Evolutionary conservation across 768 basidiomycete genomes (phyloP).

Genomic region (Russula earlei): DNA sequence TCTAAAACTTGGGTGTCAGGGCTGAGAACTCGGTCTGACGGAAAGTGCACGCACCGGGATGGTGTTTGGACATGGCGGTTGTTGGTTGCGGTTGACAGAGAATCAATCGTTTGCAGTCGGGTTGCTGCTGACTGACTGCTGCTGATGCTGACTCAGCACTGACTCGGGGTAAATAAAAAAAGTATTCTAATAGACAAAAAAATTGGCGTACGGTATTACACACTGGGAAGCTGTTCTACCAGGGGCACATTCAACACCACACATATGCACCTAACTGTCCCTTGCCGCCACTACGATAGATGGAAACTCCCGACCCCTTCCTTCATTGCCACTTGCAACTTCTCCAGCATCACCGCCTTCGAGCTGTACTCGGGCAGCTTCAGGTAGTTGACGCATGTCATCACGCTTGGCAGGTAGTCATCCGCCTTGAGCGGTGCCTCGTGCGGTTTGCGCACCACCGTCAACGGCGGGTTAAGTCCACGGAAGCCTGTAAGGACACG

Average conservation of each 20-base stretch:
- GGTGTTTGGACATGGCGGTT: slow-evolving; percentile 29
- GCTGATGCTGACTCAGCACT: slow-evolving; percentile 12
- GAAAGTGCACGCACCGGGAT: slow-evolving; percentile 24
- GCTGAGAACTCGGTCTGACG: not conserved
- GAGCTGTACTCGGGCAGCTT: slow-evolving; percentile 95
- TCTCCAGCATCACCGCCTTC: slow-evolving; percentile 75
- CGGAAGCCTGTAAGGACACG: slow-evolving; percentile 64
- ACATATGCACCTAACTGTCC: not conserved
- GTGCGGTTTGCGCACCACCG: slow-evolving; percentile 94
- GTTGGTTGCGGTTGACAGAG: not conserved
- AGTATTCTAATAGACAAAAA: not conserved
- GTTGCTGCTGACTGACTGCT: not conserved
- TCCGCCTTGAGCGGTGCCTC: slow-evolving; percentile 86
- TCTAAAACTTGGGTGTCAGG: slow-evolving; percentile 37
- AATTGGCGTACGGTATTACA: slow-evolving; percentile 4
- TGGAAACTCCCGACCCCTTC: slow-evolving; percentile 98
- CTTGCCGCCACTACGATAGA: slow-evolving; percentile 71
- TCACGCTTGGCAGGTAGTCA: slow-evolving; percentile 92
- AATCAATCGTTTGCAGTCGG: too few species aligned
- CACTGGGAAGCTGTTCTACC: slow-evolving; percentile 5
- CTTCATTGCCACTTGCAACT: slow-evolving; percentile 73
- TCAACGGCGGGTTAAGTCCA: slow-evolving; percentile 86
- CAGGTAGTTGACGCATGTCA: slow-evolving; percentile 97
- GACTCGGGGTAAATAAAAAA: not conserved
- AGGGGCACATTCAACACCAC: not conserved